phyloP scores from a whole-genome alignment of 495 filamentous ascomycete genomes.

The Corynascus novoguineensis region DNA sequence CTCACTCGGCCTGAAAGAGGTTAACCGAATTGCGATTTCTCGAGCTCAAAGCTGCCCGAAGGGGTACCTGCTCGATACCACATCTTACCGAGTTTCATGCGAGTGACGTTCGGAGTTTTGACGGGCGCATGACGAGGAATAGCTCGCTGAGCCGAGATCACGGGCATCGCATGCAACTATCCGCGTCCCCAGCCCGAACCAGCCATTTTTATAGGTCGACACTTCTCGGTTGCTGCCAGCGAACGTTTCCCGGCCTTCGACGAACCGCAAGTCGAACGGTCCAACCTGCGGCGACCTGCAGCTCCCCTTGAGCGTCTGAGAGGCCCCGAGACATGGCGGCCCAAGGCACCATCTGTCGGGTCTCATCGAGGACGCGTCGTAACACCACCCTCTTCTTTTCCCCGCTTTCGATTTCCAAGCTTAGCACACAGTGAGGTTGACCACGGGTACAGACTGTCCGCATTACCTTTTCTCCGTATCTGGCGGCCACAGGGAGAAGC shows the following conservation, averaged over 20 bases:
- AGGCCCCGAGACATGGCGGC: neutral
- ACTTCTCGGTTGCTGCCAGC: conserved; percentile 6
- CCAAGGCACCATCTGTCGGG: conserved; percentile 10
- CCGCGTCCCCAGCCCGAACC: conserved; percentile 10
- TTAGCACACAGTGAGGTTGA: conserved; percentile 6
- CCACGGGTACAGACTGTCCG: neutral
- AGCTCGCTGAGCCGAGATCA: conserved; percentile 15
- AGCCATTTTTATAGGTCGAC: conserved; percentile 16
- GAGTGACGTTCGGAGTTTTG: conserved; percentile 1
- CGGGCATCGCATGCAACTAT: conserved; percentile 16
- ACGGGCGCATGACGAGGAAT: conserved; percentile 6
- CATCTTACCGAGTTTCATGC: neutral
- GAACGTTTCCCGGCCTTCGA: conserved; percentile 13
- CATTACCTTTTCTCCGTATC: neutral
- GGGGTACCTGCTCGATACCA: conserved; percentile 7
- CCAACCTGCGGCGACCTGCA: conserved; percentile 14
- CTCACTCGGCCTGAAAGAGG: conserved; percentile 8
- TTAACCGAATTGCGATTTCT: conserved; percentile 13
- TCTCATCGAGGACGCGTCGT: conserved; percentile 1
- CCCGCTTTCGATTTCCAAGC: neutral
- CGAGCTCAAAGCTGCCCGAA: neutral
- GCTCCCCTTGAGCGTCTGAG: neutral
- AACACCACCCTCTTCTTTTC: neutral
- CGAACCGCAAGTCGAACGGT: neutral
- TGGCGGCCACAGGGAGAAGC: neutral